Conservation (phyloP, 2,329 filamentous ascomycete species). For the Curvularia lunata region DNA sequence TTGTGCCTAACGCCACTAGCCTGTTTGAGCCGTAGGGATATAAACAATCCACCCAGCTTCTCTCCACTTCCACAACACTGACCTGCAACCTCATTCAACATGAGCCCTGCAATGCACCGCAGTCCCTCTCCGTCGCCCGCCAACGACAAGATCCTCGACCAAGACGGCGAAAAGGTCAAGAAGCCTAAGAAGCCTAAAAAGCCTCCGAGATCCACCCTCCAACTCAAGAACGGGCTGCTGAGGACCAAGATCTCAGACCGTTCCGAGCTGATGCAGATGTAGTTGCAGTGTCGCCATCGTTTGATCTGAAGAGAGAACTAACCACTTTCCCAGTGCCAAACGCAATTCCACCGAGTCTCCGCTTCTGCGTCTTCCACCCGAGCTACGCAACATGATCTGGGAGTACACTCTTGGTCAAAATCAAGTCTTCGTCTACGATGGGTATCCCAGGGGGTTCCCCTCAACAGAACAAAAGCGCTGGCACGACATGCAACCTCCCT, state of each 20-base stretch:
- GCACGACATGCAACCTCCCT: too few species aligned
- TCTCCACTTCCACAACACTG: too few species aligned
- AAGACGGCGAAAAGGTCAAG: background rate
- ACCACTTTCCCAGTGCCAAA: constrained; percentile 5
- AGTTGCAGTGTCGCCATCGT: background rate
- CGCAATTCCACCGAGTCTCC: constrained; percentile 19
- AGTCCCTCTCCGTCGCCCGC: background rate
- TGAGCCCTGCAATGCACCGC: too few species aligned
- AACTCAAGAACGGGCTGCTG: constrained; percentile 4
- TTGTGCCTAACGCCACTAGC: too few species aligned
- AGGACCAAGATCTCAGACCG: too few species aligned
- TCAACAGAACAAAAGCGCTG: too few species aligned
- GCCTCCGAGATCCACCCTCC: background rate
- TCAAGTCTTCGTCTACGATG: too few species aligned
- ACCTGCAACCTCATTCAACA: too few species aligned
- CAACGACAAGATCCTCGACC: background rate
- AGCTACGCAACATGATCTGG: constrained; percentile 25
- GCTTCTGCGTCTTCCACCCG: constrained; percentile 21
- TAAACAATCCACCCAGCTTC: too few species aligned
- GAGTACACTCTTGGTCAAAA: constrained; percentile 13
- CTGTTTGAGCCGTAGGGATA: too few species aligned
- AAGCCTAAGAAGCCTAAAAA: background rate
- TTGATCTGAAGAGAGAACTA: background rate
- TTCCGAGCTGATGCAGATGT: constrained; percentile 8
- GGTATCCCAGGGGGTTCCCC: too few species aligned